Evolutionary conservation across 106 monocot genomes (phyloP).

Genomic region (Platanthera guangdongensis): DNA sequence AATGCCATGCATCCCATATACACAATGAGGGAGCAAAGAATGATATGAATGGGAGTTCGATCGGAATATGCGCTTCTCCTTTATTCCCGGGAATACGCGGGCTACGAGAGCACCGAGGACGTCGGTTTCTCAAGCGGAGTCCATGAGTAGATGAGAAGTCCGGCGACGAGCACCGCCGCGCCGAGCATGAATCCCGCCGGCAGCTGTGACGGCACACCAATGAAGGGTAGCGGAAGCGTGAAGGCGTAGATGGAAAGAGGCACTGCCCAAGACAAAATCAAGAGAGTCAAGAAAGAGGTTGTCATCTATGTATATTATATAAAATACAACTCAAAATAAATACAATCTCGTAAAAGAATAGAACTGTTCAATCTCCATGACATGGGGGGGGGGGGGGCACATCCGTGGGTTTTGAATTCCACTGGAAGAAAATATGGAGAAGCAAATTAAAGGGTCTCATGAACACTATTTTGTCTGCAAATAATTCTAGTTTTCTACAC

Average conservation of each 20-base stretch:
- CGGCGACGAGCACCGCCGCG: conserved; percentile 53
- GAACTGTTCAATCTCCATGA: too few relatives aligned
- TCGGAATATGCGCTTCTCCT: not conserved
- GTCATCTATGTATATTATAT: too few relatives aligned
- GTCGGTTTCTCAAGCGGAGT: conserved; percentile 7
- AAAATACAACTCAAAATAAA: too few relatives aligned
- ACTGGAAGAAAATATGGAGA: not conserved
- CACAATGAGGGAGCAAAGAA: not conserved
- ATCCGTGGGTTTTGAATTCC: not conserved
- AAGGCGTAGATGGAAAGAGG: conserved; percentile 95
- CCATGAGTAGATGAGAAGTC: conserved; percentile 73
- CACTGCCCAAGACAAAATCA: conserved; percentile 38
- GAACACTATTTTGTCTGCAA: too few relatives aligned
- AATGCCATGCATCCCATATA: not conserved
- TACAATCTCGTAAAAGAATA: too few relatives aligned
- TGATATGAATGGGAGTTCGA: not conserved
- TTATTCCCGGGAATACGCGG: not conserved
- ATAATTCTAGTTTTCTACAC: too few relatives aligned
- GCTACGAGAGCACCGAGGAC: not conserved
- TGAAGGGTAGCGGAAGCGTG: conserved; percentile 89
- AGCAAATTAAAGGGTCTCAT: not conserved
- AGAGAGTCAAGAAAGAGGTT: too few relatives aligned
- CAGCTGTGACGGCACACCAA: conserved; percentile 62
- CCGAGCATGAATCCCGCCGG: conserved; percentile 67
- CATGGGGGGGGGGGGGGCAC: not conserved